Evolutionary conservation across 1,284 basidiomycete species (phyloP).

Genomic region (Cryptococcus depauperatus): DNA sequence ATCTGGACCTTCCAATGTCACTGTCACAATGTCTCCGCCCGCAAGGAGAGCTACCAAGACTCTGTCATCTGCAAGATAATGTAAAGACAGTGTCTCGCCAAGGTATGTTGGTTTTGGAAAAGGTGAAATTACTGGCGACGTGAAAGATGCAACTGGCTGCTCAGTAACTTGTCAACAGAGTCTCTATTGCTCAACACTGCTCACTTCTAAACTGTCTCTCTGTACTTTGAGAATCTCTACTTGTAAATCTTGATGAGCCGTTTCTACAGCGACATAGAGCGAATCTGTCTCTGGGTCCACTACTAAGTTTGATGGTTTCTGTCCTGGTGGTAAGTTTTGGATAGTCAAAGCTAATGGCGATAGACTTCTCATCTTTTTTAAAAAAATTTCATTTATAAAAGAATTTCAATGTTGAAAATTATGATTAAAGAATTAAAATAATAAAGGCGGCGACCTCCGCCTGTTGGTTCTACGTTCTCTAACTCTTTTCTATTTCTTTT

Average conservation of each 20-base stretch:
- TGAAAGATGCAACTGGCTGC: conserved; percentile 28
- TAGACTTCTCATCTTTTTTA: no score
- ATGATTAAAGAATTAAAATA: no score
- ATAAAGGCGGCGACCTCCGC: no score
- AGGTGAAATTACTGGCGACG: conserved; percentile 27
- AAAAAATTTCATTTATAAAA: no score
- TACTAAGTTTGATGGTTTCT: conserved; percentile 16
- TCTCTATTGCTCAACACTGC: conserved; percentile 10
- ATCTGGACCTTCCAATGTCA: conserved; percentile 49
- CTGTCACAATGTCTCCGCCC: conserved; percentile 68
- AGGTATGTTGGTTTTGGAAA: conserved; percentile 25
- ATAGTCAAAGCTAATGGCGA: no score
- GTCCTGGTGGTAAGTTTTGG: no score
- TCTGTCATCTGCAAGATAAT: conserved; percentile 59
- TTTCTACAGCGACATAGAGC: conserved; percentile 55
- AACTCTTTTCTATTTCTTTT: not conserved
- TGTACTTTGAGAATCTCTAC: conserved; percentile 56
- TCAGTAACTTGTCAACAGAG: not conserved
- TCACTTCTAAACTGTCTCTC: conserved; percentile 15
- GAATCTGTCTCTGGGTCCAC: conserved; percentile 61
- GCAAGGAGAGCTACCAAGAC: conserved; percentile 58
- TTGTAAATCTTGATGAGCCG: conserved; percentile 51
- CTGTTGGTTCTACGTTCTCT: not conserved
- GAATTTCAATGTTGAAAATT: no score
- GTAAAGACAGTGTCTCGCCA: conserved; percentile 55